phyloP scores from a whole-genome alignment of 176 grass and related monocot species.

The Avena eriantha region DNA sequence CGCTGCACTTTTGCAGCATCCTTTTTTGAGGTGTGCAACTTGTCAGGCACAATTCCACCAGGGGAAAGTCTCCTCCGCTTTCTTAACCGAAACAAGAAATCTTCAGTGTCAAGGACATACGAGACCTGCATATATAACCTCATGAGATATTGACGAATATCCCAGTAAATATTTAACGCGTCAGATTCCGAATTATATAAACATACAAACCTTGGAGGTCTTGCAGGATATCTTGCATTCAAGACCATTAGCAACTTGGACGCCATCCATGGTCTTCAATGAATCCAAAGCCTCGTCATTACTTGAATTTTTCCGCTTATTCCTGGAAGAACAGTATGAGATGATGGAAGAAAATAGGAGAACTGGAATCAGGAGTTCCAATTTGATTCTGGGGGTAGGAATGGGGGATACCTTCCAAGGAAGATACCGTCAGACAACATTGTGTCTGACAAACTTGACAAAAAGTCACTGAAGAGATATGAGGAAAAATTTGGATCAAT shows the following conservation, averaged over 20 bases:
- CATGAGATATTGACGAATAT: background rate
- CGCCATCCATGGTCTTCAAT: slow-evolving; percentile 61
- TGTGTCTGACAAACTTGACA: slow-evolving; percentile 59
- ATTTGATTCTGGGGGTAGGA: background rate
- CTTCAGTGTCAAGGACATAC: slow-evolving; percentile 95
- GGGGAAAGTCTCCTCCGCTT: slow-evolving; percentile 56
- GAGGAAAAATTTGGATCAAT: slow-evolving; percentile 98
- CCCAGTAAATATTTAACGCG: background rate
- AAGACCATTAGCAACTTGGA: slow-evolving; percentile 83
- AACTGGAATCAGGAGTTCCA: slow-evolving; percentile 27
- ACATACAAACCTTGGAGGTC: slow-evolving; percentile 69
- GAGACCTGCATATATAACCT: slow-evolving; percentile 57
- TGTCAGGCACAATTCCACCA: slow-evolving; percentile 31
- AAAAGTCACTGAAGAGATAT: slow-evolving; percentile 68
- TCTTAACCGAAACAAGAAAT: slow-evolving; percentile 74
- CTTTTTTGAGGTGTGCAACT: slow-evolving; percentile 40
- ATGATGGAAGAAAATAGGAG: slow-evolving; percentile 3
- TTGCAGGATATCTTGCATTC: slow-evolving; percentile 95
- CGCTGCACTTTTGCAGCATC: slow-evolving; percentile 62
- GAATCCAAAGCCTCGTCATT: slow-evolving; percentile 62
- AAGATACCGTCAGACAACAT: slow-evolving; percentile 65
- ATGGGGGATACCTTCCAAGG: slow-evolving; percentile 68
- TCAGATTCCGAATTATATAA: background rate
- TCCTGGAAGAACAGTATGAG: slow-evolving; percentile 54
- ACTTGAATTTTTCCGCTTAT: slow-evolving; percentile 68